phyloP scores from a whole-genome alignment of 352 stramenopile species.

The Pythium angustatum region DNA sequence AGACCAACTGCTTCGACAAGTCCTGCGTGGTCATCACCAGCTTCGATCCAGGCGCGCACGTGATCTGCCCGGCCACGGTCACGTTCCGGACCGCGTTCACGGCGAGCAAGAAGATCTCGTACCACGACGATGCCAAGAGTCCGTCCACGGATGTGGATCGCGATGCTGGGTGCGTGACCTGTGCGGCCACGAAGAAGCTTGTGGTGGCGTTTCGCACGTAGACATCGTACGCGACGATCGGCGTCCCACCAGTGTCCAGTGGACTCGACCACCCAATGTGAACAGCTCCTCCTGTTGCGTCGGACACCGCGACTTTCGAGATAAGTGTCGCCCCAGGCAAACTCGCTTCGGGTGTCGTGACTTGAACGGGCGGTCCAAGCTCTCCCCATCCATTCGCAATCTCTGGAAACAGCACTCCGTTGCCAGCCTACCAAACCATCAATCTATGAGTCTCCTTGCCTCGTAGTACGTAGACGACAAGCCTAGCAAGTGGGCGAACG shows the following conservation, averaged over 20 bases:
- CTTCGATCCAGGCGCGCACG: slow-evolving; percentile 35
- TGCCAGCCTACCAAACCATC: slow-evolving; percentile 44
- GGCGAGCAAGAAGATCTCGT: slow-evolving; percentile 58
- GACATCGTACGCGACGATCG: slow-evolving; percentile 34
- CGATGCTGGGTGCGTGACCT: slow-evolving; percentile 1
- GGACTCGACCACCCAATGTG: slow-evolving; percentile 48
- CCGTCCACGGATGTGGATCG: slow-evolving; percentile 25
- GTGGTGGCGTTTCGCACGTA: slow-evolving; percentile 33
- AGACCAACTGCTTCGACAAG: slow-evolving; percentile 31
- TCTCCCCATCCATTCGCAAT: slow-evolving; percentile 51
- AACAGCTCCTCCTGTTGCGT: slow-evolving; percentile 55
- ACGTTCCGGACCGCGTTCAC: slow-evolving; percentile 26
- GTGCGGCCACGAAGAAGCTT: slow-evolving; percentile 34
- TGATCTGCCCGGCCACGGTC: slow-evolving; percentile 38
- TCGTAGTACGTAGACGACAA: too few relatives aligned
- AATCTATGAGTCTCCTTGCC: too few relatives aligned
- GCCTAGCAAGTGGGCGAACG: too few relatives aligned
- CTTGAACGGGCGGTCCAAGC: slow-evolving; percentile 32
- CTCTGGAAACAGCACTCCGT: slow-evolving; percentile 30
- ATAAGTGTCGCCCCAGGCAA: slow-evolving; percentile 36
- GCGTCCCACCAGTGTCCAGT: slow-evolving; percentile 51
- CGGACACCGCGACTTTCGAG: neutral
- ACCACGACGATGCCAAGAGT: slow-evolving; percentile 43
- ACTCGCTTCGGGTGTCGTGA: slow-evolving; percentile 35
- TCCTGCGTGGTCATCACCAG: slow-evolving; percentile 42